Base-by-base conservation (phyloP, 192 early-diverging fungal genomes). In the Coemansia sp. region DNA sequence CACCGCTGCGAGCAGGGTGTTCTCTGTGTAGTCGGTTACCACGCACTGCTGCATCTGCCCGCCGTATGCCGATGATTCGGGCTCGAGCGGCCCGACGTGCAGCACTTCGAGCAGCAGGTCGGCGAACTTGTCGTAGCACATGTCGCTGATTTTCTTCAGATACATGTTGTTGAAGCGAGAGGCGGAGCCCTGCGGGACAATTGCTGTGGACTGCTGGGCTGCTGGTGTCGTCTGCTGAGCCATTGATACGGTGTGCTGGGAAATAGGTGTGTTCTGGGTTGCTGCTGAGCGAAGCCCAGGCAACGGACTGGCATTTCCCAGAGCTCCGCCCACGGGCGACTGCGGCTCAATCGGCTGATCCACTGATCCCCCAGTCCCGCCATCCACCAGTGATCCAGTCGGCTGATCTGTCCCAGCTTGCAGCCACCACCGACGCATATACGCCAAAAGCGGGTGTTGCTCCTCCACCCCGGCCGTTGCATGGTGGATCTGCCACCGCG, bases 21-120 rank as follows among this genome's bases (percentile, higher is more conserved):
- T 69, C 1, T 52, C 46, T 2, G 67, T 49, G 23, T 69, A 69
- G 28, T 69, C 67, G 12, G 67, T 63, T 1, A 69, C 61, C 12
- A 58, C 16, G 28, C 51, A 69, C 11, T 50, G 54, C 9, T 58
- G 60, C 30, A 21, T 29, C 52, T 18, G 28, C 1, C 43, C 23
- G 14, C 16, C 10, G n/a, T 23, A 58, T 1, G 46, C 25, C 9
- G 48, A 24, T 6, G 44, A n/a, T 18, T 56, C 42, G 24, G 12
- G 28, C 11, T 27, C 52, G 14, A 9, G 61, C 30, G 42, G 28
- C 7, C 21, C 22, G 0, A 69, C 50, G 25, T 59, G 47, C 2
- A 69, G 5, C 0, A 69, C 31, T 24, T 69, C 60, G 6, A 69
- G 16, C 14, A 62, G n/a, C 27, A 69, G 23, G 44, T 69, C 67